Evolutionary conservation across 169 alveolate species (phyloP).

Genomic region (Perkinsus chesapeaki): DNA sequence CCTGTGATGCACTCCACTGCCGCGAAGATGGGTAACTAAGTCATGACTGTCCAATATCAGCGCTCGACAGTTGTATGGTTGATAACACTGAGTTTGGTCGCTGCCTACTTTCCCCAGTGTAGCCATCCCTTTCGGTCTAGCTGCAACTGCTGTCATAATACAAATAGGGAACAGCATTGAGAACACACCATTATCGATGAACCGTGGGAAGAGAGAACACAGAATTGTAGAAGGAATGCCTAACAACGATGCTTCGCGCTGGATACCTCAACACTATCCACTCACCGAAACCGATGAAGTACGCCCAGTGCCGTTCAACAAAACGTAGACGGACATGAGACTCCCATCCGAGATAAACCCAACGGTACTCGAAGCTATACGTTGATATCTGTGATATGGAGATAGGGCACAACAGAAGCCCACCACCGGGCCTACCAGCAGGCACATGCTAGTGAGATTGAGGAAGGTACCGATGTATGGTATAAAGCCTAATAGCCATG

Average conservation of each 20-base stretch:
- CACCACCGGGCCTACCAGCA: background rate
- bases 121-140: background rate
- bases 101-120: background rate
- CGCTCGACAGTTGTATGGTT: no score
- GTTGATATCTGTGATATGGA: background rate
- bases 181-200: conserved; percentile 15
- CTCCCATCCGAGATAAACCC: conserved; percentile 16
- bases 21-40: background rate
- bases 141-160: conserved; percentile 6
- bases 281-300: conserved; percentile 12
- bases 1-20: background rate
- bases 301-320: background rate
- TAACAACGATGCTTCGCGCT: background rate
- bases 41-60: no score
- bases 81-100: background rate
- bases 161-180: conserved; percentile 9
- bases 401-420: background rate
- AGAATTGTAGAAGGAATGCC: background rate
- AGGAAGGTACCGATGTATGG: conserved; percentile 11
- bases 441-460: background rate
- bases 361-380: conserved; percentile 17
- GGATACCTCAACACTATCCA: background rate
- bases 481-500: background rate
- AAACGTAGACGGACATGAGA: background rate
- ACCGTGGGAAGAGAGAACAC: background rate